Evolutionary conservation across 2,329 filamentous ascomycete species (phyloP), one percentile per base, ranked within the genome.

Genomic region (Neofusicoccum laricinum): DNA sequence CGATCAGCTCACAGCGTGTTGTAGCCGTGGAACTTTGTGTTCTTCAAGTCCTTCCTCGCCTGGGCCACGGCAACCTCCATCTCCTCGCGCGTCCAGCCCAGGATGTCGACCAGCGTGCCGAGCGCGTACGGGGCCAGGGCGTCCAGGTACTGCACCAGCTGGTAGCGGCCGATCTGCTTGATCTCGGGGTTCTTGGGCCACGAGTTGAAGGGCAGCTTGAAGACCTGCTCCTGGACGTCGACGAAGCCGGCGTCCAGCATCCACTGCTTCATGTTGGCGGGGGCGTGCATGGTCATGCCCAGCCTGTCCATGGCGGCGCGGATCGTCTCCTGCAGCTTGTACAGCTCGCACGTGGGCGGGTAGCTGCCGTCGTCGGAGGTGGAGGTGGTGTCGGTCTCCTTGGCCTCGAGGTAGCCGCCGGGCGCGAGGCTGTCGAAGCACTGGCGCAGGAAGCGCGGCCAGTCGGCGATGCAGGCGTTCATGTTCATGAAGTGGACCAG

Each of bases 401-500:
- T 80, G 40, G 83, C 71, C 66, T 85, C 83, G 30, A 85, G 70
- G 71, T 79, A 85, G 15, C 83, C 83, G 4, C 81, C 82, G 0
- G 81, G 82, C 61, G 77, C 78, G 8, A 85, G 77, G 67, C 77
- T 71, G 63, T 65, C 64, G 6, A 68, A 45, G 12, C 64, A 66
- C 58, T 73, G 67, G 49, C 51, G 57, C 62, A 72, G 72, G n/a
- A 73, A 66, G 15, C 45, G 48, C 14, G 67, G 30, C 71, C 71
- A 72, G 64, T 72, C 69, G 14, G 67, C 66, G 17, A 72, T 66
- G 46, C 67, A 69, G 43, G 70, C 70, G 48, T 65, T 69, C 34
- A 72, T 19, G 11, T 63, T 69, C 3, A 70, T 57, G 7, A 65
- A 64, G 49, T 72, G 68, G 32, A 72, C 68, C 43, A 71, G 67